Base-by-base conservation (phyloP, 106 monocot species). In the Dactylorhiza incarnata region DNA sequence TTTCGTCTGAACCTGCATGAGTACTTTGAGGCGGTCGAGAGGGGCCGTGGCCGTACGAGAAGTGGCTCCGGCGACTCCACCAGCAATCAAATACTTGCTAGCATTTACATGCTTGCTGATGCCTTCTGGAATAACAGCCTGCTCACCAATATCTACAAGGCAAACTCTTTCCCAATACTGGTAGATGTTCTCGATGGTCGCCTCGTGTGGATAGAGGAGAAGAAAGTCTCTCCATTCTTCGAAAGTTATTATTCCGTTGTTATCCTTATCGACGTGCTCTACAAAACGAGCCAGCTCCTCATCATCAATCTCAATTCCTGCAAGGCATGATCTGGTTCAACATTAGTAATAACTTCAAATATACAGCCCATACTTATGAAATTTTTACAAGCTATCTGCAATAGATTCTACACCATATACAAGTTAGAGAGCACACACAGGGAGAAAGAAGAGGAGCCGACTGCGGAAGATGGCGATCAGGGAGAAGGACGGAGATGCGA, bases 201-300 rank as follows among this genome's bases (percentile, higher is more conserved):
- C 93, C 79, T 96, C 96, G 81, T 96, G 93, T 6, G 93, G 96
- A 46, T 91, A 96, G 11, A 96, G 79, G 6, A 96, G 76, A 77
- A 96, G 93, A 81, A 96, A 96, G 82, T 96, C 93, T 47, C 96
- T 86, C 96, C 96, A 96, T 65, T 96, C 96, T 79, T 96, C 96
- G 69, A 96, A 96, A 67, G 96, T 96, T 62, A 96, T 96, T 71
- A 91, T 91, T 49, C 96, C 96, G 76, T 96, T 87, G 54, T 96
- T 96, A 80, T 96, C 96, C 80, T 96, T 96, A 43, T 96, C 96
- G 17, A 96, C 93, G 81, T 93, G 93, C 75, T 96, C 93, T 22
- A 96, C 93, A 79, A 96, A 96, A 48, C 81, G 85, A 71, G 90
- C 91, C 46, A 96, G 91, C 78, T 96, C 95, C 67, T 96, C 93